Evolutionary conservation across 352 stramenopile genomes (phyloP).

Genomic region (Globisporangium acanthophoron): DNA sequence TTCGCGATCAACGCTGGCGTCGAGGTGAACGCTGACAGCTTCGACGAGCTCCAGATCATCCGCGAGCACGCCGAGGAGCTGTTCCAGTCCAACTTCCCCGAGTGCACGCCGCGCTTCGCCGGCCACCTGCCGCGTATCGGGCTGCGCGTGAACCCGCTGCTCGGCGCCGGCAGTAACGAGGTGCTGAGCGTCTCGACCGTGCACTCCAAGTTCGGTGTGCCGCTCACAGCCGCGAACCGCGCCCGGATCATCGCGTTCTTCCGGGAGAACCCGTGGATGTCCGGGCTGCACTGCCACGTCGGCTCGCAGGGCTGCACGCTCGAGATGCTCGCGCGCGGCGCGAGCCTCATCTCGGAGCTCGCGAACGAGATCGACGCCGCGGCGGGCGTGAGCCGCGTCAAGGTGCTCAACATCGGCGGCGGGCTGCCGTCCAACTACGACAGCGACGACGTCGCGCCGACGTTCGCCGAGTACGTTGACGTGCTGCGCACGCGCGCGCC

Average conservation of each 20-base stretch:
- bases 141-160: slow-evolving; percentile 89
- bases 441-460: slow-evolving; percentile 55
- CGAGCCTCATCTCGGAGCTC: slow-evolving; percentile 62
- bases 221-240: slow-evolving; percentile 53
- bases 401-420: slow-evolving; percentile 89
- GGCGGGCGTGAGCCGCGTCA: slow-evolving; percentile 63
- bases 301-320: slow-evolving; percentile 81
- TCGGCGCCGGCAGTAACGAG: slow-evolving; percentile 83
- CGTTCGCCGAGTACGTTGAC: slow-evolving; percentile 81
- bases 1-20: slow-evolving; percentile 82
- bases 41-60: slow-evolving; percentile 85
- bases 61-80: slow-evolving; percentile 80
- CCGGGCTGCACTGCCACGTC: slow-evolving; percentile 84
- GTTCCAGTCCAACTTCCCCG: slow-evolving; percentile 77
- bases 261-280: slow-evolving; percentile 84
- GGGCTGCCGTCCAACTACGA: slow-evolving; percentile 89
- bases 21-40: slow-evolving; percentile 90
- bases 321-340: slow-evolving; percentile 82
- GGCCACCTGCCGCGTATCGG: slow-evolving; percentile 77
- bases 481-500: slow-evolving; percentile 62
- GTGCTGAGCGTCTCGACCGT: slow-evolving; percentile 84
- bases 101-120: slow-evolving; percentile 50
- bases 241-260: slow-evolving; percentile 65
- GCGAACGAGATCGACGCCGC: slow-evolving; percentile 79
- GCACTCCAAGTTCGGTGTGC: slow-evolving; percentile 91